Conservation (phyloP, 2,329 filamentous ascomycete genomes). For the Calonectria pseudoturangicola region DNA sequence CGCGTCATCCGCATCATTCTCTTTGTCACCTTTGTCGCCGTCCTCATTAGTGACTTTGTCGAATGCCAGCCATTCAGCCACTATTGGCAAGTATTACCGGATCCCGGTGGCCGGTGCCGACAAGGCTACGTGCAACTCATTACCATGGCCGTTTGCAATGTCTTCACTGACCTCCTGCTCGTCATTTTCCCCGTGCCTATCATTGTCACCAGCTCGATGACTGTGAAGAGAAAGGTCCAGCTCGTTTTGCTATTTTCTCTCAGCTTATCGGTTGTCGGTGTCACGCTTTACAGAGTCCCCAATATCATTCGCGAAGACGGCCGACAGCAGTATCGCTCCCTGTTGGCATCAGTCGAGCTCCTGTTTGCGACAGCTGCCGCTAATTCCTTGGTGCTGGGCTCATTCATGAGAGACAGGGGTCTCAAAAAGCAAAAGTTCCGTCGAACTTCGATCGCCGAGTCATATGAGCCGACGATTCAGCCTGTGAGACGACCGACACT, state of each 20-base stretch:
- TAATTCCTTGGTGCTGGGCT: slow-evolving; percentile 92
- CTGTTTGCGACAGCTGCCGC: slow-evolving; percentile 90
- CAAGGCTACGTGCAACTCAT: slow-evolving; percentile 91
- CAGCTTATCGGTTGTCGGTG: slow-evolving; percentile 85
- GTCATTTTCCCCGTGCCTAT: slow-evolving; percentile 93
- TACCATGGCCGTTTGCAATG: slow-evolving; percentile 92
- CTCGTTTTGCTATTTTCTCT: slow-evolving; percentile 88
- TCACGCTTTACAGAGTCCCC: slow-evolving; percentile 88
- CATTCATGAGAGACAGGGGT: slow-evolving; percentile 92
- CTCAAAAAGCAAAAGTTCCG: slow-evolving; percentile 92
- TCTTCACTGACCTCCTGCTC: slow-evolving; percentile 91
- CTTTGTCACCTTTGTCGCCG: slow-evolving; percentile 84
- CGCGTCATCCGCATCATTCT: slow-evolving; percentile 85
- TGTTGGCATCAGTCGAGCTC: slow-evolving; percentile 92
- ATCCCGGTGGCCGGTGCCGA: slow-evolving; percentile 89
- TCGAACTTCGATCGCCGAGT: slow-evolving; percentile 77
- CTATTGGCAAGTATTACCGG: slow-evolving; percentile 89
- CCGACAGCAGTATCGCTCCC: slow-evolving; percentile 89
- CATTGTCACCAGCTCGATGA: slow-evolving; percentile 86
- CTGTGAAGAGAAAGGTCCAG: slow-evolving; percentile 84
- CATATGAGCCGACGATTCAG: slow-evolving; percentile 70
- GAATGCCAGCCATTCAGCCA: slow-evolving; percentile 87
- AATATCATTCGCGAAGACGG: slow-evolving; percentile 83
- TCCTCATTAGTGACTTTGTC: slow-evolving; percentile 86
- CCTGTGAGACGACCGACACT: slow-evolving; percentile 68